Base-by-base conservation (phyloP, 306 rosid species). In the Vigna nakashimae region DNA sequence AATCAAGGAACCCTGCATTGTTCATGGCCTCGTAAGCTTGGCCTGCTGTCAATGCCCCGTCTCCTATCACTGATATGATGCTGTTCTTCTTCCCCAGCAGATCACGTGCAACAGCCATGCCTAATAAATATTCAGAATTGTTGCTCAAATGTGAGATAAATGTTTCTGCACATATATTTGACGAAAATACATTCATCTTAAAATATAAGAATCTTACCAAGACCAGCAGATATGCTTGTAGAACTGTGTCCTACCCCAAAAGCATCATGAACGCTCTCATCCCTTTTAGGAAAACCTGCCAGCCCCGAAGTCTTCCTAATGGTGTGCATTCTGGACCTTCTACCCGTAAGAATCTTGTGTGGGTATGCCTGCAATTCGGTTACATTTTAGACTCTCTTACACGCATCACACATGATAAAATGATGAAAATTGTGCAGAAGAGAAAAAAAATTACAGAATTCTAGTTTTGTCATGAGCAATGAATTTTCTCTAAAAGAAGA, bases 21-120 rank as follows among this genome's bases (percentile, higher is more conserved):
- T 92, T 95, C 98, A 95, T 82, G 63, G 98, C 98, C 80, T 95
- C 98, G 20, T 95, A 95, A 48, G 98, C 98, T 87, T 92, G 96
- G 40, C 98, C 98, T 7, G 97, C 98, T 28, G 98, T 92, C 93
- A 95, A 89, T 67, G 97, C 97, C 40, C 98, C 98, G 82, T 95
- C 98, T 73, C 98, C 98, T 32, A 95, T 95, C 83, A 95, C 98
- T 6, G 98, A 89, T 68, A 95, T 87, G 17, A 95, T 83, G 50
- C 65, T 86, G 82, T 91, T 92, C 65, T 85, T 82, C 74, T 92
- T 95, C 79, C 96, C 97, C 34, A 91, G 78, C 15, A 95, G 87
- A 85, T 92, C 98, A 76, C 98, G 88, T 30, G 77, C 98, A 82
- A 91, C 97, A 5, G 98, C 98, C 98, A 95, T 95, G 83, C 97